Evolutionary conservation across 495 filamentous ascomycete genomes (phyloP).

Genomic region (Hypoxylon cercidicola): DNA sequence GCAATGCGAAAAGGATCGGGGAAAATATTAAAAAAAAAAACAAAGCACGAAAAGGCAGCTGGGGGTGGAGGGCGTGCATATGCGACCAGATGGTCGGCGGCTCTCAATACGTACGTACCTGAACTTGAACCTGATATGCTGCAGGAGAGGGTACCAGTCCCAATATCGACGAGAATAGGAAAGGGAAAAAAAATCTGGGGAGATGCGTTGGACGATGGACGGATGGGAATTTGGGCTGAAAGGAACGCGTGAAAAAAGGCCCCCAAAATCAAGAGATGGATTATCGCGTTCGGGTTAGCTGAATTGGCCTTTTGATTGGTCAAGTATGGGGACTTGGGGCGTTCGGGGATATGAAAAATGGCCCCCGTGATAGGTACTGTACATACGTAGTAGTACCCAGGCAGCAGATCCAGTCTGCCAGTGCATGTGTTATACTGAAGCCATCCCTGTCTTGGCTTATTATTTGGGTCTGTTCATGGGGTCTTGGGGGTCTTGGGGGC

Average conservation of each 20-base stretch:
- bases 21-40: conserved; percentile 24
- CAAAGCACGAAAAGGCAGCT: conserved; percentile 15
- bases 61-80: conserved; percentile 31
- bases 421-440: background rate
- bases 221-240: conserved; percentile 37
- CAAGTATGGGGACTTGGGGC: conserved; percentile 7
- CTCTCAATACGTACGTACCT: conserved; percentile 45
- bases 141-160: conserved; percentile 41
- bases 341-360: conserved; percentile 28
- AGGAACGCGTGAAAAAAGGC: conserved; percentile 33
- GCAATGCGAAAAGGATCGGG: conserved; percentile 21
- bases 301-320: conserved; percentile 22
- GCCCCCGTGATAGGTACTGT: conserved; percentile 32
- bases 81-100: conserved; percentile 42
- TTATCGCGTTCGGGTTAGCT: conserved; percentile 37
- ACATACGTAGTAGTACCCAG: conserved; percentile 8
- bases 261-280: conserved; percentile 31
- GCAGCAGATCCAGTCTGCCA: background rate
- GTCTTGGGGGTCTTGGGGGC: too few species aligned
- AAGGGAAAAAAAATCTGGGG: conserved; percentile 42
- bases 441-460: conserved; percentile 1
- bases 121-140: conserved; percentile 36
- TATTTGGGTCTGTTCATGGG: background rate
- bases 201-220: conserved; percentile 33
- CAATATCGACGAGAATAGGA: conserved; percentile 41